Percentiles rank a stretch among this genome's conserved stretches.
Evolutionary conservation across 495 filamentous ascomycete species (phyloP).

Genomic region (Trichoderma orchidacearum): DNA sequence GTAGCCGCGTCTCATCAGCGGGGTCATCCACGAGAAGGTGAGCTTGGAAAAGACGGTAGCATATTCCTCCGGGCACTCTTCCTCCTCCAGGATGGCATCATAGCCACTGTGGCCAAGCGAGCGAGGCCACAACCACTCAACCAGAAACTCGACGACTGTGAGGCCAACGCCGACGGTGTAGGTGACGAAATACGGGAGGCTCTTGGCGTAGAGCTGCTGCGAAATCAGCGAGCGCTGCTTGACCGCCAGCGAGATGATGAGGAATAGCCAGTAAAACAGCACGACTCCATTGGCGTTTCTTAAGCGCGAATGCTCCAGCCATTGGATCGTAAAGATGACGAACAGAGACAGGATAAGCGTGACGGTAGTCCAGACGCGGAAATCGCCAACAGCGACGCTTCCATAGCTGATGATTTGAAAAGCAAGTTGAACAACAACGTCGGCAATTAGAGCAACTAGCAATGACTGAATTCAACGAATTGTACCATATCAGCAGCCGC

Average conservation of each 20-base stretch:
- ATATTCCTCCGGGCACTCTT: constrained; percentile 90
- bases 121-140: constrained; percentile 91
- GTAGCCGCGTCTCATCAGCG: constrained; percentile 93
- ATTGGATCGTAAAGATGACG: constrained; percentile 77
- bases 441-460: constrained; percentile 51
- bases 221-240: constrained; percentile 82
- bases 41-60: constrained; percentile 88
- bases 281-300: constrained; percentile 87
- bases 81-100: constrained; percentile 64
- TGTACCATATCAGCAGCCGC: neutral
- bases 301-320: constrained; percentile 79
- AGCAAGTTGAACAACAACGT: constrained; percentile 56
- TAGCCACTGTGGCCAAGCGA: constrained; percentile 58
- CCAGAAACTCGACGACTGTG: constrained; percentile 55
- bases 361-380: constrained; percentile 82
- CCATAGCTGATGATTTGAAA: constrained; percentile 64
- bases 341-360: constrained; percentile 62
- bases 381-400: constrained; percentile 63
- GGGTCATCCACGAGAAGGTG: constrained; percentile 98
- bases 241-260: constrained; percentile 65
- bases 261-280: constrained; percentile 91
- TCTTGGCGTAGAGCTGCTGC: constrained; percentile 50
- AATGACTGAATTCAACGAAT: constrained; percentile 42
- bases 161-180: constrained; percentile 65
- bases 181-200: constrained; percentile 62